Conservation (phyloP, 148 eudicot genomes). For the Salicornia ramosissima region DNA sequence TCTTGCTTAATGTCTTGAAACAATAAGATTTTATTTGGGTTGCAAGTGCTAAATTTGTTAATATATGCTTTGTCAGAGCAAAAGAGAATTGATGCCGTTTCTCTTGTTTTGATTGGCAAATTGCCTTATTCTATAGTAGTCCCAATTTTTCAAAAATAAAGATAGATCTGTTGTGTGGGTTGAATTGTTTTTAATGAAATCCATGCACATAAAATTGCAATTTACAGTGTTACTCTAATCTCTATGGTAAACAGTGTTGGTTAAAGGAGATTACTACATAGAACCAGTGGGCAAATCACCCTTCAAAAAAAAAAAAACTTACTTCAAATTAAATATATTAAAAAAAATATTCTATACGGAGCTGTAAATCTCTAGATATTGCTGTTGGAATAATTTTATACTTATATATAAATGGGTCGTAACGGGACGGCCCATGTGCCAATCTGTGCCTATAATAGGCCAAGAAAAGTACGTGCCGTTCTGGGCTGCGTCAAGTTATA, state of each 20-base stretch:
- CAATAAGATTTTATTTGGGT: not conserved
- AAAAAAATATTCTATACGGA: no score
- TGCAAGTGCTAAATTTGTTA: slow-evolving; percentile 12
- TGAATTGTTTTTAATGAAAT: not conserved
- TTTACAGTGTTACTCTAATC: not conserved
- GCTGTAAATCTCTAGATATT: no score
- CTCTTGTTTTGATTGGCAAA: not conserved
- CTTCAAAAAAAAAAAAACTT: not conserved
- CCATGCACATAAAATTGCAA: not conserved
- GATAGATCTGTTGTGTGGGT: not conserved
- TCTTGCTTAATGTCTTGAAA: slow-evolving; percentile 8
- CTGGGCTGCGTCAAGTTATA: no score
- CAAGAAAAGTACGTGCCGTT: no score
- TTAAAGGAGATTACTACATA: not conserved
- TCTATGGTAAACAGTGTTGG: not conserved
- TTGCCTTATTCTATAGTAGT: not conserved
- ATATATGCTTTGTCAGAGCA: slow-evolving; percentile 6
- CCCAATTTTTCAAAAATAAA: not conserved
- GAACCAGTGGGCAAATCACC: not conserved
- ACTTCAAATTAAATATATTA: no score
- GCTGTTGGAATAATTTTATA: no score
- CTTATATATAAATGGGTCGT: no score
- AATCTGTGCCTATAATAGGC: no score
- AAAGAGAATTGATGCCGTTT: not conserved
- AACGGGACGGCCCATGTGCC: no score